Conservation (phyloP, 2,329 filamentous ascomycete species). For the Colletotrichum acutatum region DNA sequence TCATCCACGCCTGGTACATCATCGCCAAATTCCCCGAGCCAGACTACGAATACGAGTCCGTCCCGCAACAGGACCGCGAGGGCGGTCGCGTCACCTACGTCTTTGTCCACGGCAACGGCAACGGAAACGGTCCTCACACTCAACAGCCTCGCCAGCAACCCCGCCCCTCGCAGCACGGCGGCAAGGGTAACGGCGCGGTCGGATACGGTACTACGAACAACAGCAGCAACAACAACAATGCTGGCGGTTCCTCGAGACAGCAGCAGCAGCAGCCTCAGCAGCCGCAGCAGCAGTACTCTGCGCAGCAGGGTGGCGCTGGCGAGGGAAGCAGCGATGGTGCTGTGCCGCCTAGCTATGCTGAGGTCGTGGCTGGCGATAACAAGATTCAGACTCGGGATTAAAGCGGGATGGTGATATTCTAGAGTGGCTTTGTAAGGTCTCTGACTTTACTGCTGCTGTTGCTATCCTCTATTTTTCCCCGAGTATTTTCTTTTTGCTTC, state of each 20-base stretch:
- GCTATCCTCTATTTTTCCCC: not conserved
- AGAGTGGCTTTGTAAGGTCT: not conserved
- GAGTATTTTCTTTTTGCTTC: not conserved
- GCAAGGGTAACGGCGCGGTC: conserved; percentile 40
- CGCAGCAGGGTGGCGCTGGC: conserved; percentile 43
- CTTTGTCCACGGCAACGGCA: conserved; percentile 69
- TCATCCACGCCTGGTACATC: conserved; percentile 98
- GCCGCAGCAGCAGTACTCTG: conserved; percentile 42
- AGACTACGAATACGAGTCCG: conserved; percentile 74
- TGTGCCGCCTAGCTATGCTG: conserved; percentile 86
- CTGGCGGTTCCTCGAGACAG: conserved; percentile 35
- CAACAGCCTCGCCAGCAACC: conserved; percentile 45
- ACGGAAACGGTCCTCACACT: conserved; percentile 40
- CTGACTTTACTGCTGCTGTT: not conserved
- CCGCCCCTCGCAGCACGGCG: conserved; percentile 45
- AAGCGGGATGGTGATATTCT: conserved; percentile 16
- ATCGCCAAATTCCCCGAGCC: conserved; percentile 88
- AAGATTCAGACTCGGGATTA: conserved; percentile 83
- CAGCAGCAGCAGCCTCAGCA: conserved; percentile 40
- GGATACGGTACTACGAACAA: conserved; percentile 59
- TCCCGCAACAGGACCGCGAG: conserved; percentile 65
- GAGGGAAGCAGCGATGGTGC: conserved; percentile 57
- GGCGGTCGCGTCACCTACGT: conserved; percentile 79
- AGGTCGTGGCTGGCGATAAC: conserved; percentile 85
- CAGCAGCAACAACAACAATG: conserved; percentile 41